Evolutionary conservation across 2,329 filamentous ascomycete species (phyloP).

Genomic region (Atkinsonella hypoxylon): DNA sequence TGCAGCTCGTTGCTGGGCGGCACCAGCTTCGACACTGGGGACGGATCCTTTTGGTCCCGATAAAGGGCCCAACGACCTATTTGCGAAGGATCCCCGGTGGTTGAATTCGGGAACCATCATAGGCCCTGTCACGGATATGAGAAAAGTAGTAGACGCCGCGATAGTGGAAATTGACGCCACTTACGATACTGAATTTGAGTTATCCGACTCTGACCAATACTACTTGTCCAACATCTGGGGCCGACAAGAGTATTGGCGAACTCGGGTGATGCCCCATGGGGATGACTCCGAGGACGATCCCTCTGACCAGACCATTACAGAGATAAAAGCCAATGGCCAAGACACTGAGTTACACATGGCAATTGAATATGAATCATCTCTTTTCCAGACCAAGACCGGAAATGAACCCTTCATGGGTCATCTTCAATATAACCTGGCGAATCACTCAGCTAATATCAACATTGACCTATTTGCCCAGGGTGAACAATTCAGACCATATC

Average conservation of each 20-base stretch:
- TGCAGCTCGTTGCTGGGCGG: constrained; percentile 28
- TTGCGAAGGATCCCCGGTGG: constrained; percentile 25
- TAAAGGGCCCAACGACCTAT: constrained; percentile 19
- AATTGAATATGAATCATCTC: constrained; percentile 27
- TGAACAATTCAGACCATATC: constrained; percentile 17
- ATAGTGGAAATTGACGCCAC: constrained; percentile 21
- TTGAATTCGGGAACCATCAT: constrained; percentile 36
- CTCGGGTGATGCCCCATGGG: constrained; percentile 15
- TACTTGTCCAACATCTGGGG: constrained; percentile 31
- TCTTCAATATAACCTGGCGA: constrained; percentile 18
- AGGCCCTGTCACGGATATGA: constrained; percentile 23
- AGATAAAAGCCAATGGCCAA: constrained; percentile 10
- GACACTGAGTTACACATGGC: constrained; percentile 23
- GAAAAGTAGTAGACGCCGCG: constrained; percentile 14
- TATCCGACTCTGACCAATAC: constrained; percentile 32
- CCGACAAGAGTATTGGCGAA: constrained; percentile 29
- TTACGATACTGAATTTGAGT: constrained; percentile 19
- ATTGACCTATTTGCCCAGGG: constrained; percentile 15
- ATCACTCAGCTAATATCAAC: constrained; percentile 13
- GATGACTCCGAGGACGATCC: constrained; percentile 9
- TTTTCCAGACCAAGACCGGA: constrained; percentile 28
- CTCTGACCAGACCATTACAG: constrained; percentile 12
- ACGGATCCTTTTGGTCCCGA: constrained; percentile 23
- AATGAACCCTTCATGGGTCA: constrained; percentile 23
- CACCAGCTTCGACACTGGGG: constrained; percentile 23